A percentile compares a stretch with the other conserved stretches of the same genome.
Conservation (phyloP, 2,329 filamentous ascomycete species). For the Lecanoromycetidae sp. region DNA sequence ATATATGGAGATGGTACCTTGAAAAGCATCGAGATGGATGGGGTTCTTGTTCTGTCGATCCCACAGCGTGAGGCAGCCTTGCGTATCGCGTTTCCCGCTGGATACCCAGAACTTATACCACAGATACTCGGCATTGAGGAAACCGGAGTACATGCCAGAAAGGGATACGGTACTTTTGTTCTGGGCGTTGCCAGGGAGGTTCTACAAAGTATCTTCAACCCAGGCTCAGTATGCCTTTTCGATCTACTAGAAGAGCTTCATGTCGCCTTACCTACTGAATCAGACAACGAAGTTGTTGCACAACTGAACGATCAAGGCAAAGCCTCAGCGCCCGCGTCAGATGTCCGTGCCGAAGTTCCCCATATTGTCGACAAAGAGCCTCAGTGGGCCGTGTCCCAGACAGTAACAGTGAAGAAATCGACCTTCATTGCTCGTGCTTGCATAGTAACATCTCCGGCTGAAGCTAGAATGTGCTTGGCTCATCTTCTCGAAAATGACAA, state of each 20-base stretch:
- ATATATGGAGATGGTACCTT: conserved; percentile 56
- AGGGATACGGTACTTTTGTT: conserved; percentile 60
- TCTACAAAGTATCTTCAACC: conserved; percentile 54
- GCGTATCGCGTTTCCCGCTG: conserved; percentile 52
- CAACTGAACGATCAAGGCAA: conserved; percentile 6
- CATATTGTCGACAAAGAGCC: conserved; percentile 30
- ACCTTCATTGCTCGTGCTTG: conserved; percentile 74
- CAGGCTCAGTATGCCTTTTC: conserved; percentile 74
- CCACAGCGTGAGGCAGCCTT: conserved; percentile 45
- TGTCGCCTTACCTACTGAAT: not conserved
- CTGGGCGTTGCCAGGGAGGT: conserved; percentile 57
- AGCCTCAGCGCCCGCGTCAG: conserved; percentile 22
- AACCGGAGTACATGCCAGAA: conserved; percentile 53
- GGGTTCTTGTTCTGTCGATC: conserved; percentile 51
- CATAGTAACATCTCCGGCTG: conserved; percentile 52
- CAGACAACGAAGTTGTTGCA: not conserved
- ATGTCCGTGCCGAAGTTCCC: conserved; percentile 24
- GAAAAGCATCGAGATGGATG: conserved; percentile 22
- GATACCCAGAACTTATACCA: conserved; percentile 66
- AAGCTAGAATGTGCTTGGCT: conserved; percentile 59
- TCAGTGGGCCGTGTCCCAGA: conserved; percentile 62
- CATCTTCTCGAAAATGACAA: conserved; percentile 73
- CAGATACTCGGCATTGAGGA: conserved; percentile 66
- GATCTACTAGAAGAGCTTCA: conserved; percentile 59
- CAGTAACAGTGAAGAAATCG: conserved; percentile 70